Base-by-base conservation (phyloP, 768 basidiomycete species). In the Sporobolomyces pararoseus region DNA sequence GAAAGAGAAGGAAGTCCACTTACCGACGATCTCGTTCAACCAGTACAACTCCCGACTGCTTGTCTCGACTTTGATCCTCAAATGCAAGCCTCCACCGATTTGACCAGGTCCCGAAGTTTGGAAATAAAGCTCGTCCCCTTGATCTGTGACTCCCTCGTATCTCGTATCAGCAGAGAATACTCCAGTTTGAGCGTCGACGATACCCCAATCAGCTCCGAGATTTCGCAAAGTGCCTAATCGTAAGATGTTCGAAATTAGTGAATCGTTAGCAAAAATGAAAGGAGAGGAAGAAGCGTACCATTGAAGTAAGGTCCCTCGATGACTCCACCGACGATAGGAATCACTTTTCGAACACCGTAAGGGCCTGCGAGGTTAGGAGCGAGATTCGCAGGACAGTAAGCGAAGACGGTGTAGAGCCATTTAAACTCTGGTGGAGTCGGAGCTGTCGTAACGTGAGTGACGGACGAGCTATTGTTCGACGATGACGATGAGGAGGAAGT, bases 91-190 rank as follows among this genome's bases (percentile, higher is more conserved):
- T 6, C 66, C 66, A 0, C n/a, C 66, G 1, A 34, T 27, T 25
- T 52, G 49, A 3, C 37, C 51, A 7, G 66, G 66, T 1, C 66
- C 66, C 3, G 31, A 34, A 17, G 66, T 67, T 23, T 61, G 50
- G 31, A 67, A 61, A 51, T 61, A 67, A 7, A 67, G 51, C 32
- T 67, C 66, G 51, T 53, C 59, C 14, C 66, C 66, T 7, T 61
- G 23, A 7, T 46, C 32, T 25, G 50, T 60, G 19, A 51, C 47
- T 19, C 50, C 66, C n/a, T 61, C 59, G 58, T 67, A 67, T 1
- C 66, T 47, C 23, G 66, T 67, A 50, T 67, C 66, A 42, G 66
- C 66, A 12, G 66, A 53, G 51, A 67, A 67, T 37, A 67, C 59
- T 21, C 66, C 59, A n/a, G 66, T 61, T 19, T 60, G 66, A 7